A percentile compares a stretch with the other conserved stretches of the same genome.
Evolutionary conservation across 805 yeast species (phyloP).

Genomic region (Schizosaccharomyces cryophilus): DNA sequence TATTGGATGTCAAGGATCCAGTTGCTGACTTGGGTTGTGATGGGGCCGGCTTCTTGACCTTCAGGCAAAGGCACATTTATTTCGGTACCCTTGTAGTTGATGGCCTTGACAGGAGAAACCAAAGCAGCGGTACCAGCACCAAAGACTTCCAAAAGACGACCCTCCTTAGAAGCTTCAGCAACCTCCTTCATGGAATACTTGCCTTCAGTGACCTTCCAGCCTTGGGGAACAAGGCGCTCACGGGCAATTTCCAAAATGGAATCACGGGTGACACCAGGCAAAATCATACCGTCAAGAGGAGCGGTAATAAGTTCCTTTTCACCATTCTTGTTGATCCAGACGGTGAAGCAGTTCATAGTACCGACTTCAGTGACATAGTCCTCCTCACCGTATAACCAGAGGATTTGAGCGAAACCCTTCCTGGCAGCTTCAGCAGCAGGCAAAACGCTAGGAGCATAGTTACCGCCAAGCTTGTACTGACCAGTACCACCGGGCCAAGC

Average conservation of each 20-base stretch:
- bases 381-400: constrained; percentile 89
- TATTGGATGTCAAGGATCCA: constrained; percentile 86
- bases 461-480: constrained; percentile 86
- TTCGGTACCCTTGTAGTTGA: constrained; percentile 52
- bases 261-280: constrained; percentile 91
- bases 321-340: constrained; percentile 36
- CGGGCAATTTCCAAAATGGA: constrained; percentile 58
- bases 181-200: constrained; percentile 62
- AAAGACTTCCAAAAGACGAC: constrained; percentile 77
- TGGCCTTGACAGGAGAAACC: constrained; percentile 75
- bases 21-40: constrained; percentile 50
- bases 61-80: constrained; percentile 57
- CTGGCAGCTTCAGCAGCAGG: constrained; percentile 79
- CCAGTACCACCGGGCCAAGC: constrained; percentile 99
- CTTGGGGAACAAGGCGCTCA: constrained; percentile 43
- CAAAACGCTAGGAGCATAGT: constrained; percentile 83
- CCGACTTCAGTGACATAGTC: constrained; percentile 84
- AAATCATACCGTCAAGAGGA: constrained; percentile 88
- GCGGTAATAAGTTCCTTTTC: constrained; percentile 89
- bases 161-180: constrained; percentile 47
- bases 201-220: constrained; percentile 73
- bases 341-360: constrained; percentile 87
- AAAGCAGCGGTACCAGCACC: constrained; percentile 97
- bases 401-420: constrained; percentile 83
- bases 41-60: constrained; percentile 55